Conservation (phyloP, 2,329 filamentous ascomycete genomes). For the Trichoderma koningiopsis region DNA sequence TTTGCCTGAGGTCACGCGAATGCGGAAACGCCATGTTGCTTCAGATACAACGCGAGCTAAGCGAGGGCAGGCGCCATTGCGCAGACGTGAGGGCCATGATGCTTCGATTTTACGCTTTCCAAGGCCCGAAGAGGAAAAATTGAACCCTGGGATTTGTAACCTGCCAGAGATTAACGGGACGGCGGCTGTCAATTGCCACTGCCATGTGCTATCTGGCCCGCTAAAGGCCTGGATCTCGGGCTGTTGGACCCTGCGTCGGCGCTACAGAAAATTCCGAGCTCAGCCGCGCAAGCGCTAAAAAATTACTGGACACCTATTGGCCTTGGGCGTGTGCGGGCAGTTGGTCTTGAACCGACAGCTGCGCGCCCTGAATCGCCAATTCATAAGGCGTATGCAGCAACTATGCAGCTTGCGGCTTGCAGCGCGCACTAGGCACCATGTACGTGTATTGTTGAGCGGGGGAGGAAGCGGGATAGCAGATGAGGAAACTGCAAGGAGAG, state of each 20-base stretch:
- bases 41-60: neutral
- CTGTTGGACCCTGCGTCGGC: constrained; percentile 19
- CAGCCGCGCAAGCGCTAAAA: constrained; percentile 17
- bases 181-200: constrained; percentile 10
- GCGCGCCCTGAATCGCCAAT: no score
- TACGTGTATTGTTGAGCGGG: neutral
- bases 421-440: neutral
- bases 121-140: neutral
- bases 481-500: neutral
- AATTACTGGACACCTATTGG: neutral
- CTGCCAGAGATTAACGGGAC: neutral
- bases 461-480: neutral
- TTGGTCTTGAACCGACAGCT: neutral
- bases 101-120: neutral
- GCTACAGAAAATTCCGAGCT: constrained; percentile 14
- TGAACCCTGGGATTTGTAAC: neutral
- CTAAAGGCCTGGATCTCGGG: constrained; percentile 14
- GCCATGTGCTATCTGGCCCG: constrained; percentile 3
- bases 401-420: no score
- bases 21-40: neutral
- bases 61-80: constrained; percentile 1
- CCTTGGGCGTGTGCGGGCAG: neutral
- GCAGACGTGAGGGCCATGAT: constrained; percentile 13
- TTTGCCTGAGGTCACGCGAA: neutral
- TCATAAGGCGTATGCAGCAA: no score